A percentile compares a stretch with the other conserved stretches of the same genome.
Evolutionary conservation across 129 eudicot species (phyloP).

Genomic region (Rutidosis leptorrhynchoides): DNA sequence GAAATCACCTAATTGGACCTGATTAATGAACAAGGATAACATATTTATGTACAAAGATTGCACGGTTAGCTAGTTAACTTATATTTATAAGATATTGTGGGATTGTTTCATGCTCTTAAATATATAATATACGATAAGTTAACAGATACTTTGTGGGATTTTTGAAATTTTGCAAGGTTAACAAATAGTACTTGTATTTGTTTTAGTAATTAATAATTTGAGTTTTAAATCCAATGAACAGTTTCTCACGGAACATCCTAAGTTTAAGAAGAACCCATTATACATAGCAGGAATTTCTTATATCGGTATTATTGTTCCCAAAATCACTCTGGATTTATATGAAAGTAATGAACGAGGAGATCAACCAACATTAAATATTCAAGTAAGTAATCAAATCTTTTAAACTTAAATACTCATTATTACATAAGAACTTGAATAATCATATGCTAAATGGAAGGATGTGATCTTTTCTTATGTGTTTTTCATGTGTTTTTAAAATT

Average conservation of each 20-base stretch:
- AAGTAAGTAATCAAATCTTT: constrained; percentile 4
- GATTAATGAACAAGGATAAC: too few relatives aligned
- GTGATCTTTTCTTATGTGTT: background rate
- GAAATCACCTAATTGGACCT: too few relatives aligned
- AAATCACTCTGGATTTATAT: constrained; percentile 14
- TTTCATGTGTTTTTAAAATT: background rate
- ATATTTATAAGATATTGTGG: too few relatives aligned
- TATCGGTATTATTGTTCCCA: constrained; percentile 9
- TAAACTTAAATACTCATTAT: background rate
- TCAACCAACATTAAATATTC: constrained; percentile 17
- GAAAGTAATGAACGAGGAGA: constrained; percentile 24
- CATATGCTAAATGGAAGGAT: background rate
- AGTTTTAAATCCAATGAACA: background rate
- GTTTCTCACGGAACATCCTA: constrained; percentile 19
- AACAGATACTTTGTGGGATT: background rate
- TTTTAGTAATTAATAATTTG: background rate
- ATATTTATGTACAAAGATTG: too few relatives aligned
- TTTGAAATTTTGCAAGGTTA: background rate
- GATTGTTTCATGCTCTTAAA: background rate
- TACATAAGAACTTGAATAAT: background rate
- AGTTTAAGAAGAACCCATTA: constrained; percentile 14
- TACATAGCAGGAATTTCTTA: constrained; percentile 23
- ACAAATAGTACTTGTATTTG: background rate
- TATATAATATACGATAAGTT: too few relatives aligned
- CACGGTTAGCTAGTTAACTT: background rate